Evolutionary conservation across 2,329 filamentous ascomycete genomes (phyloP), one percentile per base, ranked within the genome.

Genomic region (Fusarium pseudograminearum): DNA sequence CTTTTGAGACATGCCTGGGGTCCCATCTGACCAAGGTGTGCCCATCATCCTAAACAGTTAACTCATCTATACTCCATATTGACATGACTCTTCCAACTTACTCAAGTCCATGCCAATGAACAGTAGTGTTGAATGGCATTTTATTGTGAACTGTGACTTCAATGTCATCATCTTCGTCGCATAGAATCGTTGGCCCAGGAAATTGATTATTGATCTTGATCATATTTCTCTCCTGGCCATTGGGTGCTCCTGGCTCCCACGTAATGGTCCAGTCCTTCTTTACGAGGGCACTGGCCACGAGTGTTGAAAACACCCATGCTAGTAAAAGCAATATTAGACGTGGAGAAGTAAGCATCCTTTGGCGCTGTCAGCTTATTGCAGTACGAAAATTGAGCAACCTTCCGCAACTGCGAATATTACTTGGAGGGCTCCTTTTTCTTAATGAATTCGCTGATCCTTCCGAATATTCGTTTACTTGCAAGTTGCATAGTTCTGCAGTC

Each of bases 181-280:
- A 58, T 7, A 58, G 12, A 45, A 58, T 34, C 7, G 30, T 24
- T 10, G 55, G 55, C 16, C 46, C 55, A 7, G 55, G 55, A 18
- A 58, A 58, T 34, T 58, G 55, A 15, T 40, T 30, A 45, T 58
- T 58, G 22, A 58, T 58, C 24, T 58, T 58, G 38, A 58, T 58
- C 46, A 58, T 58, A 7, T 58, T 47, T 18, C 55, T 28, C 38
- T 58, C 55, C 30, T 58, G 55, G 7, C 55, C 55, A 16, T 58
- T 58, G n/a, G 56, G 56, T 33, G 55, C 55, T 34, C 55, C 55
- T 6, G 38, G 38, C 7, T 58, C 55, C 55, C 55, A 58, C 30
- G 46, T 51, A 9, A 58, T 51, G 18, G 40, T 48, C 55, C 55
- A 58, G 28, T 58, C 45, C 9, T 42, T 26, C n/a, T 51, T 58